phyloP scores from a whole-genome alignment of 1,284 basidiomycete genomes.

The Thelephora terrestris region DNA sequence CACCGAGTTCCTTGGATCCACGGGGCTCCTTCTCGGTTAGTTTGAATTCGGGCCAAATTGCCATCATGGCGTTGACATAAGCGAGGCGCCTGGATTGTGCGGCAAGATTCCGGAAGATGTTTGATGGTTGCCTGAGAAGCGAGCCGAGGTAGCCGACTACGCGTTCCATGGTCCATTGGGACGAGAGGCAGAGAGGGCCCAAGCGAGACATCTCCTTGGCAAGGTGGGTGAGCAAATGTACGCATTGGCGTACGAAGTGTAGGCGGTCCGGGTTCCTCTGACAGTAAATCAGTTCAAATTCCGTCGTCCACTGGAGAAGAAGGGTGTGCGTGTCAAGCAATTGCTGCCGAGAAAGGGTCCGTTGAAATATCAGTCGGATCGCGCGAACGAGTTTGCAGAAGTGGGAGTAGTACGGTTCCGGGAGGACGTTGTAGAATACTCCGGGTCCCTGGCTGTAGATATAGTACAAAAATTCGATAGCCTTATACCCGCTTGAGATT shows the following conservation, averaged over 20 bases:
- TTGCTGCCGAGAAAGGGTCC: not conserved
- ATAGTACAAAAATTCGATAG: slow-evolving; percentile 17
- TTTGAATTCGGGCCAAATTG: slow-evolving; percentile 11
- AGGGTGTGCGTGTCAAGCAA: slow-evolving; percentile 4
- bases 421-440: too few species aligned
- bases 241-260: slow-evolving; percentile 16
- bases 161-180: slow-evolving; percentile 18
- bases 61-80: slow-evolving; percentile 12
- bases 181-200: slow-evolving; percentile 10
- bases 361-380: slow-evolving; percentile 11
- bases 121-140: too few species aligned
- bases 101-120: too few species aligned
- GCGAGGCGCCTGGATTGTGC: slow-evolving; percentile 12
- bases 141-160: too few species aligned
- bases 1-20: slow-evolving; percentile 1
- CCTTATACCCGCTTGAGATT: slow-evolving; percentile 23
- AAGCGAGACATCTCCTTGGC: slow-evolving; percentile 9
- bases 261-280: slow-evolving; percentile 11
- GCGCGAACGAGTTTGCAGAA: too few species aligned
- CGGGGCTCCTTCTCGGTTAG: slow-evolving; percentile 1
- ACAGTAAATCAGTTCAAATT: slow-evolving; percentile 17
- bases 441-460: slow-evolving; percentile 14
- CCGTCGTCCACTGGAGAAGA: slow-evolving; percentile 10
- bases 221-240: slow-evolving; percentile 15
- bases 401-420: too few species aligned